Conservation (phyloP, 2,329 filamentous ascomycete species). For the Neonectria punicea region DNA sequence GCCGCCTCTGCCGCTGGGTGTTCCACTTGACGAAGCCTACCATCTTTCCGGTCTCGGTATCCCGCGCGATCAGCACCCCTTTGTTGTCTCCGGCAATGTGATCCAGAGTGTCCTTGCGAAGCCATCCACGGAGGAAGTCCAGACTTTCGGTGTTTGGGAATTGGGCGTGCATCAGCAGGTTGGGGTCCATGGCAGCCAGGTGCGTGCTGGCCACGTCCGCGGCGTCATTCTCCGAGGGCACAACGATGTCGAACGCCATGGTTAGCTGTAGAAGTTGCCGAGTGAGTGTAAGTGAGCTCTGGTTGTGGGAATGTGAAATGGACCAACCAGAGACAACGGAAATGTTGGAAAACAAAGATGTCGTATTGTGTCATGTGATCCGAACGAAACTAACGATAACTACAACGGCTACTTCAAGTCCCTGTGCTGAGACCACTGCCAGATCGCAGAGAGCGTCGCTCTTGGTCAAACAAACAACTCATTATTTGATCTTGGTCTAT, state of each 20-base stretch:
- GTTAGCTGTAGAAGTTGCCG: not conserved
- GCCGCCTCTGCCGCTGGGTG: conserved; percentile 37
- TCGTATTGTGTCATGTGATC: conserved; percentile 20
- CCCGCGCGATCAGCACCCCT: conserved; percentile 49
- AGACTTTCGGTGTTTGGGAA: conserved; percentile 49
- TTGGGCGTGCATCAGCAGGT: conserved; percentile 53
- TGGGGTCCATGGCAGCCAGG: conserved; percentile 52
- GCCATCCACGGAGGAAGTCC: conserved; percentile 43
- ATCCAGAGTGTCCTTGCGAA: conserved; percentile 45
- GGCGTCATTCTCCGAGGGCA: conserved; percentile 41
- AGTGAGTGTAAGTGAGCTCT: conserved; percentile 11
- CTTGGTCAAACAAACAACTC: not conserved
- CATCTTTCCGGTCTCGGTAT: conserved; percentile 42
- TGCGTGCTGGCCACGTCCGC: conserved; percentile 46
- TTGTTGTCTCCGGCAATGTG: conserved; percentile 42
- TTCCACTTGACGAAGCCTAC: conserved; percentile 52
- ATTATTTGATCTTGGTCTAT: not conserved
- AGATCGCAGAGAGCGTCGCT: not conserved
- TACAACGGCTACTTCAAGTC: not conserved
- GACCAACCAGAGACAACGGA: conserved; percentile 32
- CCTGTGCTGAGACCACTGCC: too few species aligned
- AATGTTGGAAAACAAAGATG: conserved; percentile 13
- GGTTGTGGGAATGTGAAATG: conserved; percentile 14
- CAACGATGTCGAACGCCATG: conserved; percentile 44
- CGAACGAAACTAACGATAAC: conserved; percentile 8